Evolutionary conservation across 148 eudicot genomes (phyloP).

Genomic region (Silene latifolia): DNA sequence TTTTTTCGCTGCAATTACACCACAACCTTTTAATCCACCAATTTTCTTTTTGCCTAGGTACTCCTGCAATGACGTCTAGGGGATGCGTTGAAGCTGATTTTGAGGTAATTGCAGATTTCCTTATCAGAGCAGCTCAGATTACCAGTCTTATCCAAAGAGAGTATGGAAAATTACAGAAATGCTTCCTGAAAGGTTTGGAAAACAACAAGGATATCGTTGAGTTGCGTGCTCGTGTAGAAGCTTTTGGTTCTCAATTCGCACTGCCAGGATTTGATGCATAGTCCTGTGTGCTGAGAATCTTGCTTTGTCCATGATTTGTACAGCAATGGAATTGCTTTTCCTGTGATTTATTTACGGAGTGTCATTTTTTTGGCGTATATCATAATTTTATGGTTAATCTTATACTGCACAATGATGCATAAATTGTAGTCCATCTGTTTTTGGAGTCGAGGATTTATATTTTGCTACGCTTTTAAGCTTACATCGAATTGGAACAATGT

Average conservation of each 20-base stretch:
- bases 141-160: slow-evolving; percentile 54
- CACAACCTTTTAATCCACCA: neutral
- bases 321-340: neutral
- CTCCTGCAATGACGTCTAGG: slow-evolving; percentile 97
- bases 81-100: slow-evolving; percentile 87
- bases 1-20: neutral
- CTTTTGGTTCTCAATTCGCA: slow-evolving; percentile 71
- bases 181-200: slow-evolving; percentile 55
- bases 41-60: slow-evolving; percentile 40
- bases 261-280: slow-evolving; percentile 73
- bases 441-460: neutral
- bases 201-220: slow-evolving; percentile 67
- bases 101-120: slow-evolving; percentile 79
- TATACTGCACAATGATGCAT: neutral
- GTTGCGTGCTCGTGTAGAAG: slow-evolving; percentile 59
- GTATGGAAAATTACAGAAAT: slow-evolving; percentile 52
- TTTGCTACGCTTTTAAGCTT: neutral
- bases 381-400: neutral
- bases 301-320: neutral
- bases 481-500: too few species aligned
- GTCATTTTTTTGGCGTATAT: neutral
- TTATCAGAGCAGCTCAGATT: slow-evolving; percentile 72
- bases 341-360: neutral
- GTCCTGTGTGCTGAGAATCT: neutral
- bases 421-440: neutral